Evolutionary conservation across 2,329 filamentous ascomycete genomes (phyloP).

Genomic region (Thielaviopsis euricoi): DNA sequence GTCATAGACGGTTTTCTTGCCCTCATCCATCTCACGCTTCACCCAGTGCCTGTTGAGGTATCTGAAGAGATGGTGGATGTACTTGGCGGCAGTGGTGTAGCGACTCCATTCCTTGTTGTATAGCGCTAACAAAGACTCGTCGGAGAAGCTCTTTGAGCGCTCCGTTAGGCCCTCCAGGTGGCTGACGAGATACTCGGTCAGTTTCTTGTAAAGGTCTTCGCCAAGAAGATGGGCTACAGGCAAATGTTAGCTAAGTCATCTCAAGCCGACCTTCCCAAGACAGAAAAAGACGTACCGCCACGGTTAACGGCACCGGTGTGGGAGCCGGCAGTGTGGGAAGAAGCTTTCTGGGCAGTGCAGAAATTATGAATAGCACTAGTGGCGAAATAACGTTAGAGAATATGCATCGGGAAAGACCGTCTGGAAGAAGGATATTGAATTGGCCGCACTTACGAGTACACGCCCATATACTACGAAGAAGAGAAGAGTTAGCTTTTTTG

Average conservation of each 20-base stretch:
- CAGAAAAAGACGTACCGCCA: slow-evolving; percentile 39
- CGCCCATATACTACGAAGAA: slow-evolving; percentile 63
- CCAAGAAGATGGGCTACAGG: slow-evolving; percentile 71
- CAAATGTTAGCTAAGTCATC: neutral
- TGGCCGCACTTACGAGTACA: slow-evolving; percentile 61
- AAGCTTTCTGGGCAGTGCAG: slow-evolving; percentile 89
- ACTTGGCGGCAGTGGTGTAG: slow-evolving; percentile 90
- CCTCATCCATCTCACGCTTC: slow-evolving; percentile 95
- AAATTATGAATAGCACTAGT: slow-evolving; percentile 87
- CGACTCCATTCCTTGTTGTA: slow-evolving; percentile 96
- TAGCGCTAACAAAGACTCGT: slow-evolving; percentile 78
- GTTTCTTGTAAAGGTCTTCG: slow-evolving; percentile 85
- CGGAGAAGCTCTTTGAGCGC: slow-evolving; percentile 62
- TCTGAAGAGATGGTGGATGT: slow-evolving; percentile 90
- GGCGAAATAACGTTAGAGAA: slow-evolving; percentile 20
- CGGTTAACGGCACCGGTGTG: slow-evolving; percentile 28
- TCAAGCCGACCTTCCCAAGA: neutral
- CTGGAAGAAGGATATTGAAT: neutral
- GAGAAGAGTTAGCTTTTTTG: slow-evolving; percentile 5
- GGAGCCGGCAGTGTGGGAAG: slow-evolving; percentile 16
- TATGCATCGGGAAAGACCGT: neutral
- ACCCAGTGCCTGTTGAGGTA: slow-evolving; percentile 99
- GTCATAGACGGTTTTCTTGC: slow-evolving; percentile 95
- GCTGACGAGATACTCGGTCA: slow-evolving; percentile 66
- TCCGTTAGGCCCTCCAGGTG: slow-evolving; percentile 59